A percentile compares a stretch with the other conserved stretches of the same genome.
Evolutionary conservation across 1,139 yeast genomes (phyloP).

Genomic region (Scheffersomyces titani): DNA sequence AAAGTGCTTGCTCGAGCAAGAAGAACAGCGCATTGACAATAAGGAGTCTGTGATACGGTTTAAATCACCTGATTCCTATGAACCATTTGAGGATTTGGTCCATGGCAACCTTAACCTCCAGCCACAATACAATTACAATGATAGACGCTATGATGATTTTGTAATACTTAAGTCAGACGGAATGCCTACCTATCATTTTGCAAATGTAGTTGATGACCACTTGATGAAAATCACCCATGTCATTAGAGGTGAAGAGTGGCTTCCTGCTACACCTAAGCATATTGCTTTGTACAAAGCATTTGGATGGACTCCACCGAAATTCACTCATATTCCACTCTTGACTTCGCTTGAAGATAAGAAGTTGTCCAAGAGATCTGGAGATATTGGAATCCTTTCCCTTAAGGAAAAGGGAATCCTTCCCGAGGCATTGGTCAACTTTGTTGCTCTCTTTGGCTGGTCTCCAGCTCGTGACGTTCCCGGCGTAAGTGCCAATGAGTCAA

Average conservation of each 20-base stretch:
- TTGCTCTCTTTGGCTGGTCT: constrained; percentile 94
- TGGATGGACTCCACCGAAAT: constrained; percentile 82
- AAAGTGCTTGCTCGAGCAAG: constrained; percentile 51
- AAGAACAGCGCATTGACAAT: constrained; percentile 19
- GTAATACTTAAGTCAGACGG: constrained; percentile 89
- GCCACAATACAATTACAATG: constrained; percentile 71
- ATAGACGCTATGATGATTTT: constrained; percentile 85
- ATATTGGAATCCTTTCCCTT: constrained; percentile 65
- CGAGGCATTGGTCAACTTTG: constrained; percentile 84
- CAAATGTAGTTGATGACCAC: constrained; percentile 94
- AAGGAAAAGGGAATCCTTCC: constrained; percentile 70
- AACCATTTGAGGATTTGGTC: constrained; percentile 65
- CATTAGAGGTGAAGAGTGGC: constrained; percentile 97
- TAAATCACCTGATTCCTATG: constrained; percentile 70
- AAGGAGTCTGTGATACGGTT: constrained; percentile 54
- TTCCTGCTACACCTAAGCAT: constrained; percentile 94
- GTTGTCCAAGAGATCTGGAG: constrained; percentile 83
- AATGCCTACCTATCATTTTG: constrained; percentile 93
- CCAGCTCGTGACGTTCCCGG: constrained; percentile 61
- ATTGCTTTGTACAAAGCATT: constrained; percentile 82
- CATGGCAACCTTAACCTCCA: constrained; percentile 79
- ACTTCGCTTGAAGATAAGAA: constrained; percentile 78
- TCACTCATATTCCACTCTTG: constrained; percentile 85
- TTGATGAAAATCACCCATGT: constrained; percentile 92
- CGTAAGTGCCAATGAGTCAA: constrained; percentile 58